Evolutionary conservation across 441 rosid species (phyloP), one percentile per base, ranked within the genome.

Genomic region (Adansonia gregorii): DNA sequence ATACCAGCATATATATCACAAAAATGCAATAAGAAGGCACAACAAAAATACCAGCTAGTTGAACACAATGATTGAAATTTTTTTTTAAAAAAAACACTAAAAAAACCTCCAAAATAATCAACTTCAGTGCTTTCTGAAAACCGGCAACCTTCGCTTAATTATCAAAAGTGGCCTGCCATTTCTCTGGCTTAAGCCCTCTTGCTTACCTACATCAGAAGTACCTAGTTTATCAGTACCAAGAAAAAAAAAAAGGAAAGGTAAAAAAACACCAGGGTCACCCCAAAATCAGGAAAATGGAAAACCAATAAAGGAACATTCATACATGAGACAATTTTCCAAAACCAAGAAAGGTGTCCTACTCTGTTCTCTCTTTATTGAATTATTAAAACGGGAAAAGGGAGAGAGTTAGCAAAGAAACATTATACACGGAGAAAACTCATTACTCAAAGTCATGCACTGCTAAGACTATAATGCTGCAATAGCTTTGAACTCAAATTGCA

Each of bases 111-210:
- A 92, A 81, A 84, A 86, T 79, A 83, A 93, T 95, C 76, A 84
- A 82, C 83, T 88, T 92, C 76, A 95, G 95, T 35, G 86, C 98
- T 86, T 92, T 93, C 72, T 84, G 94, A 74, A 95, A 95, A 82
- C 88, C 88, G 60, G 80, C 83, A 87, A 90, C 92, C 86, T 92
- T 92, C 78, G 98, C 99, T 54, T 92, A 90, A 49, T 84, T 80
- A 78, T 91, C 94, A 89, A 95, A 95, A 84, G 79, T 78, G 68
- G 91, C 84, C 41, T 87, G 93, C 99, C 97, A 93, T 86, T 93
- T 95, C 67, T 92, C 95, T 17, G 93, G 94, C 88, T 95, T 93
- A 83, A 92, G 99, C 92, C 92, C 89, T 89, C 89, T 86, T 93
- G 81, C 82, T 87, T 69, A 88, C 81, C 98, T 95, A 88, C 78